These are phyloP conservation scores for Penicillium brevicompactum DNA, from an alignment of 2,329 filamentous ascomycete genomes.

Conservation along the genomic window DNA sequence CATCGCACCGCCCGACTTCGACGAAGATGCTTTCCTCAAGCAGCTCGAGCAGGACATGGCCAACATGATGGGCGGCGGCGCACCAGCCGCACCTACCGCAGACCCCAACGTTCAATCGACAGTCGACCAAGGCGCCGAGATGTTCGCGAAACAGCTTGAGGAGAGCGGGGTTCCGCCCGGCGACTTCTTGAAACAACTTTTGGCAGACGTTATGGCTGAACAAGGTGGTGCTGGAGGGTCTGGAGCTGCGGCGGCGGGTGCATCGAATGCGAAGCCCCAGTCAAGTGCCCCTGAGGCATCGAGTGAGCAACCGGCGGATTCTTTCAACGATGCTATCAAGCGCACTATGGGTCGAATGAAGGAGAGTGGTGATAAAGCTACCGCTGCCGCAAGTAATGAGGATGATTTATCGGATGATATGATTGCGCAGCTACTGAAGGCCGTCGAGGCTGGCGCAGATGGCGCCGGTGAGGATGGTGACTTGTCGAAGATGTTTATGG, in stretches of 20 bases:
- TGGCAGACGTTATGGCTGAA: conserved; percentile 38
- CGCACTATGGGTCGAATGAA: conserved; percentile 97
- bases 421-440: conserved; percentile 87
- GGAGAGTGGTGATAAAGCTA: conserved; percentile 80
- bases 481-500: conserved; percentile 90
- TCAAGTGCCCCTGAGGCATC: neutral
- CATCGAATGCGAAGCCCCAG: neutral
- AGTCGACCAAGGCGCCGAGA: conserved; percentile 37
- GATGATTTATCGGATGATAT: conserved; percentile 76
- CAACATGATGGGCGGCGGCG: conserved; percentile 63
- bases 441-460: conserved; percentile 69
- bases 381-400: conserved; percentile 65
- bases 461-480: conserved; percentile 72
- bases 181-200: conserved; percentile 39
- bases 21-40: conserved; percentile 66
- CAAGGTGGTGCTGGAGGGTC: conserved; percentile 15
- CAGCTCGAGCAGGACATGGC: conserved; percentile 92
- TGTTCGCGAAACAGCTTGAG: conserved; percentile 39
- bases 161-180: conserved; percentile 37
- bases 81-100: conserved; percentile 18
- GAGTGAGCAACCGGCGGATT: conserved; percentile 56
- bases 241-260: neutral
- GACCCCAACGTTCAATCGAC: conserved; percentile 25
- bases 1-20: conserved; percentile 22
- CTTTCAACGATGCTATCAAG: conserved; percentile 89